Conservation (phyloP, 306 rosid genomes). For the Dryas drummondii region DNA sequence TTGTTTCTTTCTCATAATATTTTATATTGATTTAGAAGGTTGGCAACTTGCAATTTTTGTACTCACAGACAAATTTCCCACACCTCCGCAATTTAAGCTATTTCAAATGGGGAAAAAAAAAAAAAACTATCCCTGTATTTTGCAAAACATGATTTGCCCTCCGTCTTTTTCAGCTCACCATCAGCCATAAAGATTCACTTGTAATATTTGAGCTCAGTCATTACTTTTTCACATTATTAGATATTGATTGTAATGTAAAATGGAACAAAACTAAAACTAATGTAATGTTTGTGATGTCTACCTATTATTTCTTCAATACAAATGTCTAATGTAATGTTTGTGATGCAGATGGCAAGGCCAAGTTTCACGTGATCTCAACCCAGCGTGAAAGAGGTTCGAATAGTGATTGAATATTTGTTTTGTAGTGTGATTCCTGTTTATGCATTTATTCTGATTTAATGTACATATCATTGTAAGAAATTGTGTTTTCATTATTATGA, state of each 20-base stretch:
- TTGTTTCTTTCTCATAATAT: constrained; percentile 1
- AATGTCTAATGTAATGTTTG: constrained; percentile 18
- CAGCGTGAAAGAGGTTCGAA: constrained; percentile 44
- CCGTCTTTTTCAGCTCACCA: background rate
- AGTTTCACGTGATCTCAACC: constrained; percentile 70
- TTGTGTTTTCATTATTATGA: constrained; percentile 30
- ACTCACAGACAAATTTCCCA: background rate
- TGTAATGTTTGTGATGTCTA: background rate
- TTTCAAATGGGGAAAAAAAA: background rate
- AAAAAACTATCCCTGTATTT: background rate
- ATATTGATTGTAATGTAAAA: background rate
- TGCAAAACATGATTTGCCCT: background rate
- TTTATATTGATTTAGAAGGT: background rate
- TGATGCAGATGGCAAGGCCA: constrained; percentile 97
- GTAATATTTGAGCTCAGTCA: background rate
- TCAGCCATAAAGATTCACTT: background rate
- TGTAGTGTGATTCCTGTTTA: constrained; percentile 37
- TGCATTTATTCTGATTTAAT: constrained; percentile 49
- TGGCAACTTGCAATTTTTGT: no score
- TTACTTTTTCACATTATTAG: background rate
- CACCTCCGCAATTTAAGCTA: background rate
- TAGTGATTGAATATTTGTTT: constrained; percentile 30
- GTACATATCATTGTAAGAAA: constrained; percentile 76
- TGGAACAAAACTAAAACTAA: background rate
- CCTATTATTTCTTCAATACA: background rate